These are phyloP conservation scores for Ramichloridium luteum DNA, from an alignment of 2,329 filamentous ascomycete species.

Conservation along the genomic window DNA sequence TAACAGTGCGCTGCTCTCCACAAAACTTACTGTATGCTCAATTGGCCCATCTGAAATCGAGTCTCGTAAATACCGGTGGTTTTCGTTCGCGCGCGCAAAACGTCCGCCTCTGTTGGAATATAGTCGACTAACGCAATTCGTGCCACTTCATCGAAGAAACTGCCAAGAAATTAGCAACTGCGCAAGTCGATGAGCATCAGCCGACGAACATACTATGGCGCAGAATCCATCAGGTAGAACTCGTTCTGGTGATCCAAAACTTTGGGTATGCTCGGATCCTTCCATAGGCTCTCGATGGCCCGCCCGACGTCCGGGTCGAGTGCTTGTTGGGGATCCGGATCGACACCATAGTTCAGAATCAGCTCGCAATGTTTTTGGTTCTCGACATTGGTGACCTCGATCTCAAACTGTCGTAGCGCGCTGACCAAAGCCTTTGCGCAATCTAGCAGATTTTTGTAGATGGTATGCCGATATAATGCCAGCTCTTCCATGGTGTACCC, in stretches of 20 bases:
- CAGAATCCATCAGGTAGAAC: constrained; percentile 98
- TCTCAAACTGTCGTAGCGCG: constrained; percentile 84
- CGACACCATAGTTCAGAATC: constrained; percentile 75
- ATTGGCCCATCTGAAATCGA: constrained; percentile 92
- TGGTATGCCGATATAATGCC: constrained; percentile 83
- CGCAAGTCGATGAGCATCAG: constrained; percentile 7
- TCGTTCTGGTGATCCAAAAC: constrained; percentile 91
- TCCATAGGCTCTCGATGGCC: constrained; percentile 80
- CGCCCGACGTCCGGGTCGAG: constrained; percentile 70
- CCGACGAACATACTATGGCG: constrained; percentile 60
- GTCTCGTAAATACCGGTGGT: constrained; percentile 99
- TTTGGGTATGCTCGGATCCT: constrained; percentile 67
- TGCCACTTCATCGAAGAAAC: constrained; percentile 88
- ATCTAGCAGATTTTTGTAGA: constrained; percentile 96
- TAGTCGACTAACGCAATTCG: constrained; percentile 78
- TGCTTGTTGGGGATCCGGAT: constrained; percentile 76
- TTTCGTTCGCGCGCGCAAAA: constrained; percentile 89
- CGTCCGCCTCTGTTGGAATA: constrained; percentile 85
- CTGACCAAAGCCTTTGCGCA: constrained; percentile 87
- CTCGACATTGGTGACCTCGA: constrained; percentile 60
- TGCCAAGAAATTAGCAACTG: constrained; percentile 28
- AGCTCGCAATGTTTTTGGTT: constrained; percentile 68
- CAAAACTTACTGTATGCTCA: constrained; percentile 84
- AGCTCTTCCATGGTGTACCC: constrained; percentile 92
- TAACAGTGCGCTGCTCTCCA: not conserved